Evolutionary conservation across 805 yeast genomes (phyloP).

Genomic region (Ogataea ganodermae): DNA sequence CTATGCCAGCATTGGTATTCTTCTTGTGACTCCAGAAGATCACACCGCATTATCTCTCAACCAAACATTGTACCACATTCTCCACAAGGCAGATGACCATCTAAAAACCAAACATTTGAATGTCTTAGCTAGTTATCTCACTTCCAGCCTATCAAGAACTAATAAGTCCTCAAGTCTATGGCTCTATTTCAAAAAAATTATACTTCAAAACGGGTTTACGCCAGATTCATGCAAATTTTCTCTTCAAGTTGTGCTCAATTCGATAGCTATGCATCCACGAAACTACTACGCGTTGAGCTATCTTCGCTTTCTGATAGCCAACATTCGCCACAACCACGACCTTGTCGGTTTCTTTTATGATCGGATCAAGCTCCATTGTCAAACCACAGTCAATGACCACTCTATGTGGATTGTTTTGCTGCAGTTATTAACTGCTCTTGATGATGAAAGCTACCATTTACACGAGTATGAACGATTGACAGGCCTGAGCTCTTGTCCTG

Average conservation of each 20-base stretch:
- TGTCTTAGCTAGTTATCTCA: constrained; percentile 22
- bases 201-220: not conserved
- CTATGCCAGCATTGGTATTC: constrained; percentile 25
- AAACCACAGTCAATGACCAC: constrained; percentile 18
- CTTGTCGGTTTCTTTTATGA: constrained; percentile 2
- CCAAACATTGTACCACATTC: constrained; percentile 1
- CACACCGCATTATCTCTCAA: constrained; percentile 24
- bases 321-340: constrained; percentile 1
- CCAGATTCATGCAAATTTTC: not conserved
- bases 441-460: constrained; percentile 14
- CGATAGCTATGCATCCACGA: constrained; percentile 43
- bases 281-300: constrained; percentile 53
- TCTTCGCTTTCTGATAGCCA: constrained; percentile 27
- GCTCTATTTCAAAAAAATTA: constrained; percentile 27
- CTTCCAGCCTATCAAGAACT: constrained; percentile 29
- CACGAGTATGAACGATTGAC: constrained; percentile 13
- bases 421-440: constrained; percentile 13
- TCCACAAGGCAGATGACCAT: not conserved
- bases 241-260: constrained; percentile 29
- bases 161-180: constrained; percentile 39
- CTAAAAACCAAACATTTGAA: not conserved
- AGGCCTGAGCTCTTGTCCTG: not conserved
- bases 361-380: constrained; percentile 13
- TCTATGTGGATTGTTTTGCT: constrained; percentile 27
- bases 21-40: constrained; percentile 34